Percentiles rank a stretch among this genome's conserved stretches.
Evolutionary conservation across 2,329 filamentous ascomycete species (phyloP).

Genomic region (Xylaria arbuscula): DNA sequence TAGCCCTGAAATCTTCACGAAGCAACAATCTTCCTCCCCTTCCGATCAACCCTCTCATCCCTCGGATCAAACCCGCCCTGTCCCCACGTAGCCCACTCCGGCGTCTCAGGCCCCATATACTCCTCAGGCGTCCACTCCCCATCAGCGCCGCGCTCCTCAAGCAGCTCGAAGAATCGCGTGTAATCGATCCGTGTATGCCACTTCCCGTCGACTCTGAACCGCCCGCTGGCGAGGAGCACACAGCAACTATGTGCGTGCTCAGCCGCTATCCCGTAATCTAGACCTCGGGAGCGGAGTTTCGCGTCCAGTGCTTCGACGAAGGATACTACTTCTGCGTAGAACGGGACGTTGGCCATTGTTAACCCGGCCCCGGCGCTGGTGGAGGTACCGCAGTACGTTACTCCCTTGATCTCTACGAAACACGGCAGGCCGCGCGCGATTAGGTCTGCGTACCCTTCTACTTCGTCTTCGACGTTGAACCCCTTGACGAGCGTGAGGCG

Average conservation of each 20-base stretch:
- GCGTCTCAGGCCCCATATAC: slow-evolving; percentile 85
- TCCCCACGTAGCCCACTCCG: slow-evolving; percentile 95
- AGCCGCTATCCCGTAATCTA: slow-evolving; percentile 90
- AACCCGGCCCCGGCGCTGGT: slow-evolving; percentile 86
- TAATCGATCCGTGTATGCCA: slow-evolving; percentile 97
- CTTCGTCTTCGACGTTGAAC: slow-evolving; percentile 97
- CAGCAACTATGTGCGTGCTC: slow-evolving; percentile 97
- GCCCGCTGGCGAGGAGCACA: slow-evolving; percentile 82
- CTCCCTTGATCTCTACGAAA: slow-evolving; percentile 95
- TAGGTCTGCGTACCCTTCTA: slow-evolving; percentile 87
- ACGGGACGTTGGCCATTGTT: slow-evolving; percentile 97
- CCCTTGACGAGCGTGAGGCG: slow-evolving; percentile 95
- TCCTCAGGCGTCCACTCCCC: slow-evolving; percentile 86
- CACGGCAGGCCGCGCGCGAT: slow-evolving; percentile 88
- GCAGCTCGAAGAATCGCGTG: slow-evolving; percentile 83
- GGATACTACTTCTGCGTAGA: slow-evolving; percentile 87
- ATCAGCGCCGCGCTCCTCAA: slow-evolving; percentile 74
- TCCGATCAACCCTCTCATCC: slow-evolving; percentile 87
- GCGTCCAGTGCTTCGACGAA: slow-evolving; percentile 82
- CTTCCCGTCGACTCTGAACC: slow-evolving; percentile 79
- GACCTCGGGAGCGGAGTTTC: slow-evolving; percentile 74
- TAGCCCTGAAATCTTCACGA: slow-evolving; percentile 7
- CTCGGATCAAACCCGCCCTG: slow-evolving; percentile 93
- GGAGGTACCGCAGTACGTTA: slow-evolving; percentile 94
- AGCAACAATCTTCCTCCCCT: slow-evolving; percentile 74